Percentiles rank a stretch among this genome's conserved stretches.
Conservation (phyloP, 441 rosid genomes). For the Hura crepitans region DNA sequence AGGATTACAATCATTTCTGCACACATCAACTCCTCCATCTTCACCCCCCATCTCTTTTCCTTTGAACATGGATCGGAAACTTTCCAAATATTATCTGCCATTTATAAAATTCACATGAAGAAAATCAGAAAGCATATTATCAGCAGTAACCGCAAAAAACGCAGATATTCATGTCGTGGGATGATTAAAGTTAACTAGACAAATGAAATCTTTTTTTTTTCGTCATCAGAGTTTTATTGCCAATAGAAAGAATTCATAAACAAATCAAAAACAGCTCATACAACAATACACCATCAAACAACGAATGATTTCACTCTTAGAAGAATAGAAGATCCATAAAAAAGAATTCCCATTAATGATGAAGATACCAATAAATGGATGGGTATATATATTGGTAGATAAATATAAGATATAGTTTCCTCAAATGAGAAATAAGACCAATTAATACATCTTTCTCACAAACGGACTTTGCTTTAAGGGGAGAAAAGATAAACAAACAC, state of each 20-base stretch:
- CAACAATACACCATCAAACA: too few species aligned
- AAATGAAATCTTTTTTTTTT: too few species aligned
- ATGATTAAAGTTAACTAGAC: neutral
- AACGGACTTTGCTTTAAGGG: neutral
- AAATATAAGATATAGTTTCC: too few species aligned
- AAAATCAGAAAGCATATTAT: neutral
- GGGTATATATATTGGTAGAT: too few species aligned
- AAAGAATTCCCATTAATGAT: neutral
- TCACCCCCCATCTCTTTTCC: slow-evolving; percentile 36
- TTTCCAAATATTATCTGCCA: slow-evolving; percentile 18
- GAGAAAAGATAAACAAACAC: neutral
- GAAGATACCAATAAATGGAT: neutral
- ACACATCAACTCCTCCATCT: slow-evolving; percentile 21
- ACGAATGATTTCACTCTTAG: too few species aligned
- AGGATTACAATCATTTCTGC: slow-evolving; percentile 10
- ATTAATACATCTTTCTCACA: neutral
- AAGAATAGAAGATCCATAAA: neutral
- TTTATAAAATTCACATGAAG: neutral
- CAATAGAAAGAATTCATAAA: too few species aligned
- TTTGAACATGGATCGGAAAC: slow-evolving; percentile 33
- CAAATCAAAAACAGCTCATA: too few species aligned
- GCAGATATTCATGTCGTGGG: neutral
- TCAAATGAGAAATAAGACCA: slow-evolving; percentile 15
- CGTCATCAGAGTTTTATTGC: too few species aligned
- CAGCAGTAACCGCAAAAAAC: neutral